Conservation (phyloP, 176 grass and related monocot species). For the Oryza officinalis region DNA sequence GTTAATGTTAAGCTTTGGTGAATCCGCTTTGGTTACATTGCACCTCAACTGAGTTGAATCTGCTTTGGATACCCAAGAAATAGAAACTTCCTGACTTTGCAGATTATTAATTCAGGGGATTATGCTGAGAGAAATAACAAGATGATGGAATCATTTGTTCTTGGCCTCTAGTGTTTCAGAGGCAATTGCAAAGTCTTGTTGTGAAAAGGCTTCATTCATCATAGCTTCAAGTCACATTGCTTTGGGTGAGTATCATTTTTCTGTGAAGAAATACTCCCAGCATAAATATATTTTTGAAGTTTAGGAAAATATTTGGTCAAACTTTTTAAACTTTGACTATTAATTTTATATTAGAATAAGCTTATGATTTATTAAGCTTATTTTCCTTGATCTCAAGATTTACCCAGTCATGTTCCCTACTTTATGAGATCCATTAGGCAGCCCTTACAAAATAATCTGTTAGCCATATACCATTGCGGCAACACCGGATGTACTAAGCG, state of each 20-base stretch:
- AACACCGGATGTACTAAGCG: too few species aligned
- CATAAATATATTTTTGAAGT: too few species aligned
- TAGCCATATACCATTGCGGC: too few species aligned
- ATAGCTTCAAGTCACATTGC: slow-evolving; percentile 63
- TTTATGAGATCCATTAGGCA: too few species aligned
- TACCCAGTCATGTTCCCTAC: too few species aligned
- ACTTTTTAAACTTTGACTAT: too few species aligned
- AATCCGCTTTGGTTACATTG: slow-evolving; percentile 65
- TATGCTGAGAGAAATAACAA: slow-evolving; percentile 66
- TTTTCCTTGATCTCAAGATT: too few species aligned
- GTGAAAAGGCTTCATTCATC: slow-evolving; percentile 61
- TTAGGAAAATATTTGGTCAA: too few species aligned
- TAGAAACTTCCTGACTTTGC: slow-evolving; percentile 37
- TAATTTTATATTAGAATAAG: too few species aligned
- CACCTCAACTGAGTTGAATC: slow-evolving; percentile 47
- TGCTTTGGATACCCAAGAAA: slow-evolving; percentile 44
- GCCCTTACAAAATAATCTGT: too few species aligned
- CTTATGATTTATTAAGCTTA: too few species aligned
- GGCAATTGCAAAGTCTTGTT: slow-evolving; percentile 61
- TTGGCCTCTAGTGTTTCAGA: slow-evolving; percentile 75
- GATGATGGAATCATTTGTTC: slow-evolving; percentile 68
- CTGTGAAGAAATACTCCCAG: too few species aligned
- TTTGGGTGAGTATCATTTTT: neutral
- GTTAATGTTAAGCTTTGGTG: slow-evolving; percentile 53
- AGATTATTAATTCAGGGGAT: slow-evolving; percentile 47